Percentiles rank a stretch among this genome's conserved stretches.
phyloP scores from a whole-genome alignment of 2,329 filamentous ascomycete genomes.

The Calonectria henricotiae region DNA sequence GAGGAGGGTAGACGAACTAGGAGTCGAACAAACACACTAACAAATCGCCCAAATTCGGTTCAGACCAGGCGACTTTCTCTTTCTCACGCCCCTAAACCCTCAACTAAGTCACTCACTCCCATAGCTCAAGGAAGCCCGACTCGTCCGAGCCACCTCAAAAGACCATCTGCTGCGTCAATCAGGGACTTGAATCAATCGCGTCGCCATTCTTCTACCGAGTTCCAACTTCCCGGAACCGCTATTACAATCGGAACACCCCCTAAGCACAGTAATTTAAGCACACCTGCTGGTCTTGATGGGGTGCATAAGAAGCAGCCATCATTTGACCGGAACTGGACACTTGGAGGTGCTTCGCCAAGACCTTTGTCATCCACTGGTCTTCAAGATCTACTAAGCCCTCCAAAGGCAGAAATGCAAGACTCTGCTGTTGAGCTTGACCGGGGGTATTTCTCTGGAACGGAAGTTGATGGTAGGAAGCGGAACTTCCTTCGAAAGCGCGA shows the following conservation, averaged over 20 bases:
- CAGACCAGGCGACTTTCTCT: conserved; percentile 67
- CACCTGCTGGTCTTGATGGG: conserved; percentile 61
- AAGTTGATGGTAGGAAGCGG: conserved; percentile 82
- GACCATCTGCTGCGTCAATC: conserved; percentile 86
- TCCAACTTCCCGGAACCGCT: conserved; percentile 62
- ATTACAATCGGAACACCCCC: conserved; percentile 51
- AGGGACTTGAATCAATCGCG: conserved; percentile 88
- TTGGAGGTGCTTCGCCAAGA: conserved; percentile 68
- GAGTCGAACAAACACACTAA: conserved; percentile 74
- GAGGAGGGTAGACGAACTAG: conserved; percentile 69
- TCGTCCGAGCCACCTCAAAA: conserved; percentile 67
- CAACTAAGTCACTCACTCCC: conserved; percentile 64
- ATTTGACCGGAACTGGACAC: conserved; percentile 80
- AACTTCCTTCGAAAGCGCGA: conserved; percentile 88
- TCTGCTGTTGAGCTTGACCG: conserved; percentile 80
- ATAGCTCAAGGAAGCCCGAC: conserved; percentile 64
- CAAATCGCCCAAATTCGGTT: conserved; percentile 66
- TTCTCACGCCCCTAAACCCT: conserved; percentile 66
- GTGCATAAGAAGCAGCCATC: conserved; percentile 78
- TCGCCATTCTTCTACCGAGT: conserved; percentile 90
- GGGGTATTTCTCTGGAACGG: conserved; percentile 94
- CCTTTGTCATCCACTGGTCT: conserved; percentile 71
- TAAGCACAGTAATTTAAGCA: conserved; percentile 63
- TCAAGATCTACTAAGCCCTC: conserved; percentile 62
- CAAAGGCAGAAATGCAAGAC: conserved; percentile 63